Evolutionary conservation across 495 filamentous ascomycete genomes (phyloP), one percentile per base, ranked within the genome.

Genomic region (Trichocladium antarcticum): DNA sequence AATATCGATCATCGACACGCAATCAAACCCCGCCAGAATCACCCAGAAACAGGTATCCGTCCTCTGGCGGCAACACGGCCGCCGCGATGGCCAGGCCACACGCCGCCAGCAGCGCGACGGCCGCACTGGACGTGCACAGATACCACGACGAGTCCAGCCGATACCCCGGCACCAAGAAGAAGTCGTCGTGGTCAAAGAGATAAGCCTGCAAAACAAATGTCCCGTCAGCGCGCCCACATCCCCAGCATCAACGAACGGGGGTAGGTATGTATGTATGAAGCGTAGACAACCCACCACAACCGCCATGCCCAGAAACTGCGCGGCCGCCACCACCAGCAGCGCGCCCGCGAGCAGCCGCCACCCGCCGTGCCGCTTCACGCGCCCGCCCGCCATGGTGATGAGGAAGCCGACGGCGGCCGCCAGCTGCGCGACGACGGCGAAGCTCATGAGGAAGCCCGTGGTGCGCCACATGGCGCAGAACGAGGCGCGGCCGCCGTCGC

Each of bases 401-500:
- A 83, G 56, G 63, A 85, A 93, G 3, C 81, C 74, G 11, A 93
- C 80, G 14, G 93, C 60, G 37, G 78, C 80, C 44, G 83, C 83
- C 15, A 85, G 74, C 67, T 95, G 79, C 24, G 89, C 54, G 32
- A 94, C 78, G 29, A 86, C 73, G 20, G 84, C 77, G 54, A 95
- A 84, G 45, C 76, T 83, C 78, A 94, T 87, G 45, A 94, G 68
- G 63, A 94, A 95, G 9, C 84, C 88, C 47, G 87, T 79, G 36
- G 80, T 82, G 28, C 85, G 77, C 90, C 90, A 97, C 77, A 93
- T 84, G 52, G 79, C 83, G 68, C 90, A 95, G 73, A 97, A 95
- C 1, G 48, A 44, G 6, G 20, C 14, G 32, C n/a, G 19, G 11
- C 32, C 41, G 65, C 81, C 78, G 24, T 85, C 89, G 68, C 87